Conservation (phyloP, 2,329 filamentous ascomycete genomes). For the Aspergillus arachidicola region DNA sequence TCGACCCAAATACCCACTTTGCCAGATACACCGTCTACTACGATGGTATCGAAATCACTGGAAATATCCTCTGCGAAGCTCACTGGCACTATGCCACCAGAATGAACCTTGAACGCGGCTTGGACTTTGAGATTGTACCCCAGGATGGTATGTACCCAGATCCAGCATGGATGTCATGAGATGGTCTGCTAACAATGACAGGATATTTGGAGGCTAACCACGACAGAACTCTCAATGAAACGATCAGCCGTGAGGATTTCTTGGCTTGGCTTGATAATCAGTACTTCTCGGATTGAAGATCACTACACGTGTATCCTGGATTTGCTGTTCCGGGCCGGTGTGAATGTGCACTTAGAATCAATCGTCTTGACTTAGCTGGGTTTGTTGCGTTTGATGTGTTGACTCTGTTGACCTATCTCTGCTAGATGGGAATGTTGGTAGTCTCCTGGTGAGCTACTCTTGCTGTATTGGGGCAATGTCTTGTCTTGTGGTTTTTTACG, state of each 20-base stretch:
- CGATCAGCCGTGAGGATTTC: not conserved
- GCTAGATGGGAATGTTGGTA: not conserved
- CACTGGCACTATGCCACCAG: not conserved
- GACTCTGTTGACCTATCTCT: not conserved
- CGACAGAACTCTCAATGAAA: not conserved
- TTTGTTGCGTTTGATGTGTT: not conserved
- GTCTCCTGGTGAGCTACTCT: not conserved
- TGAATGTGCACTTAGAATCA: not conserved
- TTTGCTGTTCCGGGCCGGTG: not conserved
- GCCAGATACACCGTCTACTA: not conserved
- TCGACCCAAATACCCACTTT: not conserved
- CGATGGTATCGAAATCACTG: not conserved
- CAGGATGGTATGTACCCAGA: not conserved
- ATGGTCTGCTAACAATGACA: not conserved
- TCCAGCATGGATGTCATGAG: not conserved
- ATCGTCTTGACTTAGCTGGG: not conserved
- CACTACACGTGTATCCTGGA: not conserved
- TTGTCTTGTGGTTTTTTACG: not conserved
- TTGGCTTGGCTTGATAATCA: not conserved
- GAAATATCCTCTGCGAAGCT: not conserved
- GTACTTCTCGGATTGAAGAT: not conserved
- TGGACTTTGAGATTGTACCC: not conserved
- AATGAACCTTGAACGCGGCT: not conserved
- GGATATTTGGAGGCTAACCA: not conserved
- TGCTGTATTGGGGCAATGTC: not conserved